Evolutionary conservation across 2,329 filamentous ascomycete species (phyloP), one percentile per base, ranked within the genome.

Genomic region (Neonectria hederae): DNA sequence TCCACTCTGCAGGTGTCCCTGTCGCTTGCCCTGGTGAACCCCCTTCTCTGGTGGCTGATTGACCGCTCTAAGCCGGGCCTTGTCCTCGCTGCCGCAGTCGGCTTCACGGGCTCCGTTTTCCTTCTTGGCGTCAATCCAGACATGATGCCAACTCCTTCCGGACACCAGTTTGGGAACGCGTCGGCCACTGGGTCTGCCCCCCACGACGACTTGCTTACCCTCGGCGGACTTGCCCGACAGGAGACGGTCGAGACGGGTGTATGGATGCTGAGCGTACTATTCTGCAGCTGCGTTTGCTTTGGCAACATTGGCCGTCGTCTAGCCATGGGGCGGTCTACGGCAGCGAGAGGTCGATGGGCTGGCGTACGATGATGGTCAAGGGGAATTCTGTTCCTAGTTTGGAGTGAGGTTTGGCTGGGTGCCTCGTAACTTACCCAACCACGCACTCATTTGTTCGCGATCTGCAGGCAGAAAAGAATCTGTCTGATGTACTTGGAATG

Each of bases 271-370:
- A 97, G 93, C 75, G 94, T 98, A 26, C 81, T 99, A 54, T 99
- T 97, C 77, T 97, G 96, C 80, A 97, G 93, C 74, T 94, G 93
- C 71, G 88, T 98, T 10, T 97, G 94, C 79, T 97, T 99, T 83
- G 96, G 96, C 11, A 98, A 97, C 76, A 93, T 99, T 75, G 96
- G 96, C 13, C 85, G 96, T 67, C 86, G 92, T 66, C 80, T 98
- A 68, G 89, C 90, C n/a, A 79, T 88, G 67, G 84, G 80, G 22
- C 76, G 74, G 60, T 77, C 78, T n/a, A 77, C 78, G 1, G 76
- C 74, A 1, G 77, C 74, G n/a, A 80, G 79, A 62, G 82, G 82
- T 3, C 75, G 85, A 45, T 84, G 82, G 83, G 82, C 77, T 35
- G 81, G 79, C n/a, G 71, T 82, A 52, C 76, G 80, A 69, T 80